phyloP scores from a whole-genome alignment of 2,329 filamentous ascomycete species.

The Colletotrichum gloeosporioides region DNA sequence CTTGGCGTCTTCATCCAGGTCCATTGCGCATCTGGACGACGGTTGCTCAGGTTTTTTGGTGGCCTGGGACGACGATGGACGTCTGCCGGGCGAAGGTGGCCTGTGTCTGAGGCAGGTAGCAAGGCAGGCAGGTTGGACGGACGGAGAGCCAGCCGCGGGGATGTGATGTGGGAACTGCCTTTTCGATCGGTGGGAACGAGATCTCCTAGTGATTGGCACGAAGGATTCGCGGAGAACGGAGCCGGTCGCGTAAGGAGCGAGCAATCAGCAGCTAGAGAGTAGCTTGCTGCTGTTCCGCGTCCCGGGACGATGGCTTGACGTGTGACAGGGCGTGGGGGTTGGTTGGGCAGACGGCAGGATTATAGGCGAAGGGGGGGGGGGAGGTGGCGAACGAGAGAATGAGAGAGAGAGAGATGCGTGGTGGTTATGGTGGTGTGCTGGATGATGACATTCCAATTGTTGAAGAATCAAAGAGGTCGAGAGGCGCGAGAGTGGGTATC shows the following conservation, averaged over 20 bases:
- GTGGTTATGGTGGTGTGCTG: not conserved
- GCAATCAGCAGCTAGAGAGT: not conserved
- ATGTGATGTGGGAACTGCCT: not conserved
- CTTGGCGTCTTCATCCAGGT: conserved; percentile 20
- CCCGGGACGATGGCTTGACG: not conserved
- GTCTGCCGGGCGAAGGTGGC: not conserved
- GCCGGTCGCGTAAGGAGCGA: not conserved
- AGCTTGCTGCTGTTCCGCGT: not conserved
- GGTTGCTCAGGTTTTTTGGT: not conserved
- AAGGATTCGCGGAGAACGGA: conserved; percentile 1
- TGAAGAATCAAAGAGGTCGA: not conserved
- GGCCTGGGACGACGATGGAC: not conserved
- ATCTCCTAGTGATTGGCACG: not conserved
- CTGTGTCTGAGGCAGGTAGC: not conserved
- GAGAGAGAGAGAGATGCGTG: not conserved
- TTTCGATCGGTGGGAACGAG: not conserved
- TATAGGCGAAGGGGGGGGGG: not conserved
- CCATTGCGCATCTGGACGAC: conserved; percentile 9
- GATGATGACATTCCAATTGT: not conserved
- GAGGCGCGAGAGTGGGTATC: not conserved
- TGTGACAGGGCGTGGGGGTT: conserved; percentile 5
- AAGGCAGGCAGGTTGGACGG: not conserved
- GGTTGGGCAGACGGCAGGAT: not conserved
- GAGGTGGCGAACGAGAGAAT: not conserved
- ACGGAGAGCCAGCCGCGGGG: not conserved